Evolutionary conservation across 768 basidiomycete species (phyloP), one percentile per base, ranked within the genome.

Genomic region (Lentinus tigrinus): DNA sequence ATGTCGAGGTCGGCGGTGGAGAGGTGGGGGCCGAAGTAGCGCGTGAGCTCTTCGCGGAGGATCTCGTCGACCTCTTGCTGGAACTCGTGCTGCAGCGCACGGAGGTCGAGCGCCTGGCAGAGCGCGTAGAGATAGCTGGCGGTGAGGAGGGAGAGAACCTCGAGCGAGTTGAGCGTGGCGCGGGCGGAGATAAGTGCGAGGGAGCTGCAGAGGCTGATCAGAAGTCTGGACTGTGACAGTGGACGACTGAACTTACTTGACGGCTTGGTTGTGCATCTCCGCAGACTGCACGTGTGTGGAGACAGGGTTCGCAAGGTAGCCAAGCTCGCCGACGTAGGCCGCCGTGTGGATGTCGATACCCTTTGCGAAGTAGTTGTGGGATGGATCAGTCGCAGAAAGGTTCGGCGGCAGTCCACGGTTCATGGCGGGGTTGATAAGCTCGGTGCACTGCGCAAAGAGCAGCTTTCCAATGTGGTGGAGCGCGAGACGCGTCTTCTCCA

Each of bases 211-310:
- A 10, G 49, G 17, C 51, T 43, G 37, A 60, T 67, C 19, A 69
- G 58, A 62, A 8, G 31, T 43, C 40, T 19, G 50, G n/a, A 47
- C 17, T 4, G 43, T 49, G 11, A 16, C 21, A 27, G 36, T 39
- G 3, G n/a, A n/a, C n/a, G n/a, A 11, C 4, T 24, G 44, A 40
- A 76, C 88, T 59, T 62, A 91, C 89, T 95, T 95, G 72, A 95
- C 83, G 43, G 93, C 89, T 71, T 95, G 93, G 64, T 95, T 95
- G 68, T 93, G 90, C 89, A 93, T 91, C 74, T 95, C 92, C 1
- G 92, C 92, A 2, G 87, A 88, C 66, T 94, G 91, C 48, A 92
- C 84, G 63, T 89, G 87, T 0, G 90, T 91, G 3, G 88, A 88
- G 11, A 94, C 91, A 0, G 93, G 91, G 74, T 84, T 90, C 19